Evolutionary conservation across 129 eudicot species (phyloP), one percentile per base, ranked within the genome.

Genomic region (Lactuca saligna): DNA sequence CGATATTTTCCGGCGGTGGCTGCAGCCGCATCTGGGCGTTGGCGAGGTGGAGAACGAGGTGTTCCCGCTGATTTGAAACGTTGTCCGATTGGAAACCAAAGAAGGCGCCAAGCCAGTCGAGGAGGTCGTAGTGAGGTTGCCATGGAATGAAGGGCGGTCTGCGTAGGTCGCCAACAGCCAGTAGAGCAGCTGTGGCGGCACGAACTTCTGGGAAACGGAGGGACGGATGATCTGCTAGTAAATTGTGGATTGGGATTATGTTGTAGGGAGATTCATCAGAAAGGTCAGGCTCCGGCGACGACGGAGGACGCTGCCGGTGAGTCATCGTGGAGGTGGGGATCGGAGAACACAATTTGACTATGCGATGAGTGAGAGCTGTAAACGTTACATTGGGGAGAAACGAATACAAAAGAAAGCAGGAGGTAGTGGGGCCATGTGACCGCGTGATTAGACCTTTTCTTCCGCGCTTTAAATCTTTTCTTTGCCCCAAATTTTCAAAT

Each of bases 181-280:
- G 88, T 0, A 93, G 75, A 0, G 98, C 92, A 9, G 97, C 86
- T 12, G 89, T 77, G 62, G 98, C 97, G 39, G 98, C 98, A 25
- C 98, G 95, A 3, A 89, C 90, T 76, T 93, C 98, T 0, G 98
- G 98, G 72, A 73, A 93, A 5, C 95, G 90, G 79, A 82, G 93
- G 15, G 97, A 89, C 0, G 98, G 98, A 76, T 93, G 98, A 76
- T 93, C 90, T 4, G 87, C 86, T 2, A 89, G 75, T 44, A 93
- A 76, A 70, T 93, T 83, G 85, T 89, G 86, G 57, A 93, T 64
- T 4, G 98, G 98, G 74, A 89, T 93, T 5, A 93, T 89, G 86
- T 93, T 93, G 82, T 81, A 93, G 50, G 61, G 11, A 11, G 80
- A 70, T 12, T 73, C 80, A 14, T 49, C 57, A 15, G 37, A 4